Evolutionary conservation across 768 basidiomycete species (phyloP).

Genomic region (Artomyces pyxidatus): DNA sequence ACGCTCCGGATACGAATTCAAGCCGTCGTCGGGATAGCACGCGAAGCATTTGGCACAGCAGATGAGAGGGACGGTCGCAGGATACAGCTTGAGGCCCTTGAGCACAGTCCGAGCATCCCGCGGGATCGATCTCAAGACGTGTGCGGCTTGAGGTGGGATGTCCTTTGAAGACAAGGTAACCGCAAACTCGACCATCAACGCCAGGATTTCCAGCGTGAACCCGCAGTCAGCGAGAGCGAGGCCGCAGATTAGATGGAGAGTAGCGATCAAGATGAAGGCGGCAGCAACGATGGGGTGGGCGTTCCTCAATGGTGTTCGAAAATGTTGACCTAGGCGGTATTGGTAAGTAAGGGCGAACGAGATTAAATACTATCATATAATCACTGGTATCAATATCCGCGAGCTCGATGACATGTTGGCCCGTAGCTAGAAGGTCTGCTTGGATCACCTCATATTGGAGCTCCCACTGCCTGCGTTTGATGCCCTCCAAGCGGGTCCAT

Average conservation of each 20-base stretch:
- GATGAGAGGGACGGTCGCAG: neutral
- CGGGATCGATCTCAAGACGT: neutral
- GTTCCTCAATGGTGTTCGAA: neutral
- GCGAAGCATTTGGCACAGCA: constrained; percentile 3
- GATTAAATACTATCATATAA: neutral
- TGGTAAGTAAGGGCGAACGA: neutral
- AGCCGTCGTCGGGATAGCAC: neutral
- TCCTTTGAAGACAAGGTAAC: neutral
- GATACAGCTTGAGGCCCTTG: neutral
- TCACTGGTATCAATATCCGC: neutral
- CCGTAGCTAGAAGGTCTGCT: neutral
- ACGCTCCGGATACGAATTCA: neutral
- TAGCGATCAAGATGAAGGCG: neutral
- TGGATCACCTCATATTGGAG: neutral
- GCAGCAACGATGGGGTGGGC: neutral
- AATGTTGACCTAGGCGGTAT: neutral
- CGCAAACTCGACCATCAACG: neutral
- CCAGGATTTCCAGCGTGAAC: neutral
- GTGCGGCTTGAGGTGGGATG: neutral
- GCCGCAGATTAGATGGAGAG: neutral
- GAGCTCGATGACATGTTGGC: neutral
- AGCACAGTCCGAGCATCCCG: neutral
- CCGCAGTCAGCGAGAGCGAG: neutral
- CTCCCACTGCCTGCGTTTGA: neutral
- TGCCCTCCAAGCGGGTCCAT: neutral